Evolutionary conservation across 164 flowering plant genomes (phyloP), one percentile per base, ranked within the genome.

Genomic region (Stephania japonica): DNA sequence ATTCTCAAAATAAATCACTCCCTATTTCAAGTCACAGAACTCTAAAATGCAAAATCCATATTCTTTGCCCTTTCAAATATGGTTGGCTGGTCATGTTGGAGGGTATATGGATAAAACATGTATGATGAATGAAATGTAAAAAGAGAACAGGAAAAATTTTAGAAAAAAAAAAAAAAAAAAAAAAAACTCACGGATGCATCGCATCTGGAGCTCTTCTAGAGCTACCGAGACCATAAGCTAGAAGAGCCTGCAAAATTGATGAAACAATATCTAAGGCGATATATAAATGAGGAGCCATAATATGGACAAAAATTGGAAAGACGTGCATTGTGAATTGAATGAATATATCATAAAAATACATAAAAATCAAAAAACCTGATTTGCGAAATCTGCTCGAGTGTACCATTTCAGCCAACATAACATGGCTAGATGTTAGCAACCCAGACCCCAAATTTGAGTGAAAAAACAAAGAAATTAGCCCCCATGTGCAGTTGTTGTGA

Each of bases 141-240:
- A 4, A 32, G 38, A 32, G 38, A 32, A n/a, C 9, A 59, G n/a
- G 64, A 59, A 59, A 24, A 7, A 24, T 59, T n/a, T n/a, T n/a
- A n/a, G n/a, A n/a, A n/a, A n/a, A n/a, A n/a, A n/a, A n/a, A n/a
- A n/a, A n/a, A n/a, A n/a, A n/a, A n/a, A 10, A 38, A 59, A 11
- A 62, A 41, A 67, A 72, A 16, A 89, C 99, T 90, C 80, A 95
- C 99, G 98, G 98, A 77, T 95, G 99, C 69, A 95, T 71, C 78
- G 99, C 98, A 89, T 95, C 99, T 65, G 98, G 99, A 59, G 90
- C 99, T 80, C 99, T 98, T 77, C 91, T 88, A 72, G 99, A 95
- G 81, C 99, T 95, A 81, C 82, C 89, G 74, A 95, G 73, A 74
- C 99, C 99, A 85, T 95, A 95, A 84, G 98, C 97, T 86, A 95